These are phyloP conservation scores for Asterophora lycoperdoides DNA, from an alignment of 768 basidiomycete species.

Conservation along the genomic window DNA sequence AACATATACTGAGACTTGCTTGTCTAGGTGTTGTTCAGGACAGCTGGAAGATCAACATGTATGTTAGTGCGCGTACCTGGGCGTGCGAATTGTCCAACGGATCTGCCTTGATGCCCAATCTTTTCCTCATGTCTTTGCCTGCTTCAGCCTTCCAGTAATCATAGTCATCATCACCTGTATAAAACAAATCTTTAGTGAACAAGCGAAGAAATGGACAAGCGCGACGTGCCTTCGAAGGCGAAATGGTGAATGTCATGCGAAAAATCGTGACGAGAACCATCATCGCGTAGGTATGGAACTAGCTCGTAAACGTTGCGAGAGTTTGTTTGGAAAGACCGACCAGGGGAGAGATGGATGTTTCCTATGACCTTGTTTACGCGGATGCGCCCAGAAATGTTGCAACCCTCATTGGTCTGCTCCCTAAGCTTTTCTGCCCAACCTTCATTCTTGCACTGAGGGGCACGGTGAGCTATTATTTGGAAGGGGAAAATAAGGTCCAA, in stretches of 20 bases:
- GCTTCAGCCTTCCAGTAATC: slow-evolving; percentile 60
- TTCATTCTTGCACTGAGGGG: slow-evolving; percentile 76
- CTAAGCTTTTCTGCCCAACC: slow-evolving; percentile 93
- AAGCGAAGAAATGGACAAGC: background rate
- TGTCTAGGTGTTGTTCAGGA: slow-evolving; percentile 42
- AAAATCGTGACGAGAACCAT: slow-evolving; percentile 88
- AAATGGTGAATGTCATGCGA: slow-evolving; percentile 82
- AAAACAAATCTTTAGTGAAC: slow-evolving; percentile 1
- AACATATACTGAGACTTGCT: slow-evolving; percentile 87
- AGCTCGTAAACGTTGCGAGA: slow-evolving; percentile 78
- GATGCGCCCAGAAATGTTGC: slow-evolving; percentile 87
- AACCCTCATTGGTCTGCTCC: slow-evolving; percentile 91
- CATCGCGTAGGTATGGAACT: slow-evolving; percentile 91
- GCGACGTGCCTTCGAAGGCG: slow-evolving; percentile 56
- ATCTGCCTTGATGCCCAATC: slow-evolving; percentile 67
- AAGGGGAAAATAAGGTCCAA: background rate
- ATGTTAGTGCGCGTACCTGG: slow-evolving; percentile 31
- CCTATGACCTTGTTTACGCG: slow-evolving; percentile 97
- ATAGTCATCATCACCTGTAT: slow-evolving; percentile 73
- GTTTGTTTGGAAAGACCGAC: slow-evolving; percentile 89
- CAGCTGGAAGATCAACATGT: background rate
- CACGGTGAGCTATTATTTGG: background rate
- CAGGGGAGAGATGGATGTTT: slow-evolving; percentile 92
- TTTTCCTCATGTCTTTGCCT: slow-evolving; percentile 60
- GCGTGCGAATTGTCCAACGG: slow-evolving; percentile 70